Percentiles rank a stretch among this genome's conserved stretches.
Conservation (phyloP, 352 stramenopile species). For the Phytophthora parvispora region DNA sequence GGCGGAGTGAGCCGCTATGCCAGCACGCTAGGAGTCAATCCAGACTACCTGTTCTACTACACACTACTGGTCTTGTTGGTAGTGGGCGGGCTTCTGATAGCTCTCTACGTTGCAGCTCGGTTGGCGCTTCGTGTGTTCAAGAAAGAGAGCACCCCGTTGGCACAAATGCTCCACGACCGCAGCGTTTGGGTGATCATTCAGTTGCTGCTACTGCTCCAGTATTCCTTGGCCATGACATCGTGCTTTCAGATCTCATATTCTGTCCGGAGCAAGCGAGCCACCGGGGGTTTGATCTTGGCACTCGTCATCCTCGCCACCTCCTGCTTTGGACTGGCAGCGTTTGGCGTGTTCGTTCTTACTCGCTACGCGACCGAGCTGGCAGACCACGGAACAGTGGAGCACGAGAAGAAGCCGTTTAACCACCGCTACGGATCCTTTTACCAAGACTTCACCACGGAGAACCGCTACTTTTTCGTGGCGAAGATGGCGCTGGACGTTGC, state of each 20-base stretch:
- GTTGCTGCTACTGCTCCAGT: constrained; percentile 55
- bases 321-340: constrained; percentile 46
- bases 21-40: constrained; percentile 42
- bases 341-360: constrained; percentile 53
- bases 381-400: constrained; percentile 44
- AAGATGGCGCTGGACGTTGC: constrained; percentile 53
- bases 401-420: constrained; percentile 57
- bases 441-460: constrained; percentile 56
- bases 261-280: constrained; percentile 12
- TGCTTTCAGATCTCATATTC: constrained; percentile 60
- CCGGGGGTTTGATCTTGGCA: constrained; percentile 38
- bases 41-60: constrained; percentile 64
- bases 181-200: constrained; percentile 52
- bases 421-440: constrained; percentile 60
- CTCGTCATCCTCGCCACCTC: constrained; percentile 34
- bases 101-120: constrained; percentile 44
- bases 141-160: constrained; percentile 18
- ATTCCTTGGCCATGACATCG: constrained; percentile 54
- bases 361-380: constrained; percentile 47
- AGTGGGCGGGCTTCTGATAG: constrained; percentile 31
- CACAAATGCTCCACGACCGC: constrained; percentile 45
- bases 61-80: constrained; percentile 43
- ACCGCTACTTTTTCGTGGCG: constrained; percentile 61
- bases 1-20: constrained; percentile 51
- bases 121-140: constrained; percentile 28